phyloP scores from a whole-genome alignment of 2,329 filamentous ascomycete genomes.

The Leptographium radiaticola region DNA sequence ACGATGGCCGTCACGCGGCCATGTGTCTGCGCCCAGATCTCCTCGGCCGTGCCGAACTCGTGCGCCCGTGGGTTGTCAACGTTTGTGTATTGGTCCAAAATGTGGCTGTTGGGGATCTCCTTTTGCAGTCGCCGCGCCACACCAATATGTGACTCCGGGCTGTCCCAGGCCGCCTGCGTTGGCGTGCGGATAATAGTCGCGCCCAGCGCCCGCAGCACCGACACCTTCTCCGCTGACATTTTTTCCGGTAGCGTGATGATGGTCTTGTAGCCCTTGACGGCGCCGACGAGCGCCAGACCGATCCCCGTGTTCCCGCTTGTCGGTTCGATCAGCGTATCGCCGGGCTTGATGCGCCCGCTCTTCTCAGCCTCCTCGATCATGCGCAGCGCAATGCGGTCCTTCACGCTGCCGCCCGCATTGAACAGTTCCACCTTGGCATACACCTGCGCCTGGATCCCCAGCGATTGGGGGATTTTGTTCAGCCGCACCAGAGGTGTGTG shows the following conservation, averaged over 20 bases:
- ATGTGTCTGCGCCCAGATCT: slow-evolving; percentile 85
- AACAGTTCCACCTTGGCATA: slow-evolving; percentile 89
- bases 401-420: slow-evolving; percentile 87
- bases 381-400: slow-evolving; percentile 87
- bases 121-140: slow-evolving; percentile 83
- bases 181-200: slow-evolving; percentile 97
- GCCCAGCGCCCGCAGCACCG: slow-evolving; percentile 82
- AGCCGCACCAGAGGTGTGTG: slow-evolving; percentile 91
- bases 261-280: slow-evolving; percentile 94
- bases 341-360: slow-evolving; percentile 86
- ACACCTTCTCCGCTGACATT: slow-evolving; percentile 98
- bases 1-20: slow-evolving; percentile 74
- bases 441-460: slow-evolving; percentile 78
- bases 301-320: slow-evolving; percentile 98
- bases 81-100: slow-evolving; percentile 93
- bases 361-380: slow-evolving; percentile 96
- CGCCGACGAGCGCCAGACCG: slow-evolving; percentile 81
- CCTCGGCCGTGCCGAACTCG: slow-evolving; percentile 86
- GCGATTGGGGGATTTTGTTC: slow-evolving; percentile 82
- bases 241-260: slow-evolving; percentile 99
- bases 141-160: slow-evolving; percentile 91
- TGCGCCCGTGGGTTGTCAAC: slow-evolving; percentile 84
- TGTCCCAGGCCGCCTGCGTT: slow-evolving; percentile 88
- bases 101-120: slow-evolving; percentile 93
- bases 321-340: slow-evolving; percentile 93